phyloP scores from a whole-genome alignment of 441 rosid genomes.

The Syzygium syzygioides region DNA sequence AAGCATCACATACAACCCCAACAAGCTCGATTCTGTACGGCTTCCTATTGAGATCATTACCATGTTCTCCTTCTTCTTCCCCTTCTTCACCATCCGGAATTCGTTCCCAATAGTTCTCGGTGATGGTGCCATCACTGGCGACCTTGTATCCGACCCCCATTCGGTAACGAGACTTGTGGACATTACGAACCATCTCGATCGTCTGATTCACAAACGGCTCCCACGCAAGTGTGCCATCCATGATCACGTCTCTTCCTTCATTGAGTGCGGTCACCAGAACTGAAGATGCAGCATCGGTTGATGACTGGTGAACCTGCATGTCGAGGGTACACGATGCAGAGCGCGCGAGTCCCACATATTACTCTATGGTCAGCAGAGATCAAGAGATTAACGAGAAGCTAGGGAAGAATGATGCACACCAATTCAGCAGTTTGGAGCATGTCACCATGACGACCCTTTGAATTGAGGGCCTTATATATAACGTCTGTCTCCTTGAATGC shows the following conservation, averaged over 20 bases:
- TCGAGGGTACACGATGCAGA: background rate
- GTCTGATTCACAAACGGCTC: conserved; percentile 80
- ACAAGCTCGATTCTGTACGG: conserved; percentile 77
- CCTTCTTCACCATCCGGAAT: conserved; percentile 15
- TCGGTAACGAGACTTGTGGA: conserved; percentile 54
- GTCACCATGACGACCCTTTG: conserved; percentile 70
- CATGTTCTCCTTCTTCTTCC: background rate
- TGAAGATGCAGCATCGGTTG: conserved; percentile 83
- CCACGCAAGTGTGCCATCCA: conserved; percentile 97
- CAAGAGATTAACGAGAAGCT: background rate
- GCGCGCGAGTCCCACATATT: no score
- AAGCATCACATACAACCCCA: conserved; percentile 88
- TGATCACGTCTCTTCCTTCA: conserved; percentile 89
- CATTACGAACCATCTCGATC: conserved; percentile 74
- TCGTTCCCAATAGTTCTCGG: conserved; percentile 73
- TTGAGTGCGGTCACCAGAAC: conserved; percentile 80
- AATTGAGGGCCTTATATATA: conserved; percentile 64
- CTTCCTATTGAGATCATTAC: conserved; percentile 27
- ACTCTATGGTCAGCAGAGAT: background rate
- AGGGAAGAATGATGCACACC: conserved; percentile 19
- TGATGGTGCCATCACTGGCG: conserved; percentile 45
- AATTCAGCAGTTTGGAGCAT: conserved; percentile 85
- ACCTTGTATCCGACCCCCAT: conserved; percentile 80
- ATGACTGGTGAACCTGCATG: conserved; percentile 74
- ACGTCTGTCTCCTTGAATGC: conserved; percentile 92